Evolutionary conservation across 1,284 basidiomycete genomes (phyloP), one percentile per base, ranked within the genome.

Genomic region (Thelephora terrestris): DNA sequence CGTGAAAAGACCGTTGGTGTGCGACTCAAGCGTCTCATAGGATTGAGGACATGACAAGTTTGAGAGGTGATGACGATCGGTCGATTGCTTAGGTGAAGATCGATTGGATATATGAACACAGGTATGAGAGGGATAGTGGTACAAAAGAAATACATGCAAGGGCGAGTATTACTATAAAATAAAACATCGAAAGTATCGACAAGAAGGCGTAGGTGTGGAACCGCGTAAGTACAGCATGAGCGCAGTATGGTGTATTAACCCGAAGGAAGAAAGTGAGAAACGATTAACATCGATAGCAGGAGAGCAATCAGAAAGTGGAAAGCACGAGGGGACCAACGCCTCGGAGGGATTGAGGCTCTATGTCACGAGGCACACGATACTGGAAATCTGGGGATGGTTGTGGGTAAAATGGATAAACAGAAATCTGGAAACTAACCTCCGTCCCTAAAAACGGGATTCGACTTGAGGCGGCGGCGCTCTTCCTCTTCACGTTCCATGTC

Each of bases 401-500:
- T 52, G 43, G 40, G 47, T 43, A 49, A 29, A 27, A 38, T 25
- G 17, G 17, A 10, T 20, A 45, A 27, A 5, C 4, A 6, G 25
- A 42, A 34, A n/a, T 45, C 39, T 36, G 44, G 37, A 40, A 12
- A 21, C 69, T 29, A 17, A 73, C 75, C 77, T 56, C 81, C 82
- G 55, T 85, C 74, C 53, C 65, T 66, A 46, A 85, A 69, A 53
- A 85, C 66, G 5, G 81, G 81, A 53, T 83, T 85, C 53, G 64
- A 61, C 48, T 65, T 69, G 6, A 73, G 66, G 47, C 60, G 54
- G 16, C 67, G 67, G 44, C 71, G 71, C 53, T 75, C 74, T 45
- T 66, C 68, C 58, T 81, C 79, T 55, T 79, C 73, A 25, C 69
- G 71, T 58, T 85, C 83, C 64, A 82, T 73, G 53, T 80, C 75